A percentile compares a stretch with the other conserved stretches of the same genome.
Evolutionary conservation across 1,139 yeast genomes (phyloP).

Genomic region (Candida buenavistaensis): DNA sequence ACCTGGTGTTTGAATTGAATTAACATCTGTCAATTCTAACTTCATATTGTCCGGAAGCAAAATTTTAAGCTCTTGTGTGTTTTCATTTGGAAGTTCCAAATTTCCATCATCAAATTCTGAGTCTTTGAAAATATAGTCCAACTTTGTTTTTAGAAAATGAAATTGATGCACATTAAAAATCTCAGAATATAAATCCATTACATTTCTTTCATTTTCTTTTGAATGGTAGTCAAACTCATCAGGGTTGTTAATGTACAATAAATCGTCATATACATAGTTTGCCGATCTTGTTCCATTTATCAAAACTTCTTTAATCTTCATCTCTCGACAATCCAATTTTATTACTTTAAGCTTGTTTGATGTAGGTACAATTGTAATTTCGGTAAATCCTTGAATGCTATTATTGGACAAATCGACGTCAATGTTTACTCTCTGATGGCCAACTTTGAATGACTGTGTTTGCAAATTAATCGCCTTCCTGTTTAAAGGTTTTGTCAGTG

Average conservation of each 20-base stretch:
- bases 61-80: slow-evolving; percentile 72
- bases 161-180: slow-evolving; percentile 56
- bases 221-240: slow-evolving; percentile 24
- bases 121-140: slow-evolving; percentile 62
- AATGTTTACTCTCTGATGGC: slow-evolving; percentile 67
- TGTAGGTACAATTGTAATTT: slow-evolving; percentile 74
- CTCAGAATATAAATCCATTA: slow-evolving; percentile 45
- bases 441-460: slow-evolving; percentile 51
- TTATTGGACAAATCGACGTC: slow-evolving; percentile 64
- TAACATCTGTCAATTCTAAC: slow-evolving; percentile 58
- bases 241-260: slow-evolving; percentile 40
- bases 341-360: slow-evolving; percentile 58
- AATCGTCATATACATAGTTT: slow-evolving; percentile 40
- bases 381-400: slow-evolving; percentile 71
- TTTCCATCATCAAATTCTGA: slow-evolving; percentile 30
- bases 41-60: slow-evolving; percentile 71
- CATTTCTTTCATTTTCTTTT: slow-evolving; percentile 24
- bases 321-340: slow-evolving; percentile 79
- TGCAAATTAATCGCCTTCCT: slow-evolving; percentile 21
- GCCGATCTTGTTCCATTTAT: slow-evolving; percentile 49
- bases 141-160: slow-evolving; percentile 63
- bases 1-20: slow-evolving; percentile 37
- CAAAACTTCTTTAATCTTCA: slow-evolving; percentile 60
- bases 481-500: slow-evolving; percentile 1
- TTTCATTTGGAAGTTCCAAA: slow-evolving; percentile 22